phyloP scores from a whole-genome alignment of 2,329 filamentous ascomycete genomes.

The Cladosporium sp. region DNA sequence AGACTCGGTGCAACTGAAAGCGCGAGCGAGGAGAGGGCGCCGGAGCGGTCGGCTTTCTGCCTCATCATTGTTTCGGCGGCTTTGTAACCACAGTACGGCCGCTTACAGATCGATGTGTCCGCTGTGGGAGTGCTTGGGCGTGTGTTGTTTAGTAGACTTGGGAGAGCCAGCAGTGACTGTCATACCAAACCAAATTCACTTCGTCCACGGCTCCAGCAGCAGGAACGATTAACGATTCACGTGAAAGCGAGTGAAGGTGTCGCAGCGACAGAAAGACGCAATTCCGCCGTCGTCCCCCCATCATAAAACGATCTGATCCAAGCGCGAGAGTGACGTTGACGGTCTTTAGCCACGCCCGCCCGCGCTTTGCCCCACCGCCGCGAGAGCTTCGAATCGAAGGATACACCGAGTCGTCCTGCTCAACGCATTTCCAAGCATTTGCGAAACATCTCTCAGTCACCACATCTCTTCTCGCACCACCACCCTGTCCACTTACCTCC shows the following conservation, averaged over 20 bases:
- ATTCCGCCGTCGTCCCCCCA: background rate
- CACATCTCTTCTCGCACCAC: slow-evolving; percentile 5
- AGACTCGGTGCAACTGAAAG: slow-evolving; percentile 15
- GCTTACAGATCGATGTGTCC: slow-evolving; percentile 19
- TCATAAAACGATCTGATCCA: slow-evolving; percentile 18
- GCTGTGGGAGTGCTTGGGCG: background rate
- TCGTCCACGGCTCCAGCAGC: background rate
- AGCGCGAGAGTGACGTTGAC: slow-evolving; percentile 13
- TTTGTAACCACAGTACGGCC: slow-evolving; percentile 20
- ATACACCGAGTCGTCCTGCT: slow-evolving; percentile 17
- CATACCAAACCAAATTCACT: background rate
- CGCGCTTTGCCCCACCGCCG: slow-evolving; percentile 18
- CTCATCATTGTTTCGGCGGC: slow-evolving; percentile 21
- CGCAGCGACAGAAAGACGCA: background rate
- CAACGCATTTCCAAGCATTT: slow-evolving; percentile 16
- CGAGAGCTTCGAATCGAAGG: slow-evolving; percentile 19
- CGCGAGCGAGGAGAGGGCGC: slow-evolving; percentile 13
- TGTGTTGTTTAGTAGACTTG: background rate
- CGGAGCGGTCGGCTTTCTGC: slow-evolving; percentile 21
- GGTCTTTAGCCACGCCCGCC: slow-evolving; percentile 10
- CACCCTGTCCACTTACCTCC: background rate
- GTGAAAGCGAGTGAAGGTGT: background rate
- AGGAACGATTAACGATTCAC: background rate
- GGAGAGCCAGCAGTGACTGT: background rate
- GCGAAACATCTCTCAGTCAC: slow-evolving; percentile 18